Base-by-base conservation (phyloP, 2,329 filamentous ascomycete genomes). In the Claviceps cyperi region DNA sequence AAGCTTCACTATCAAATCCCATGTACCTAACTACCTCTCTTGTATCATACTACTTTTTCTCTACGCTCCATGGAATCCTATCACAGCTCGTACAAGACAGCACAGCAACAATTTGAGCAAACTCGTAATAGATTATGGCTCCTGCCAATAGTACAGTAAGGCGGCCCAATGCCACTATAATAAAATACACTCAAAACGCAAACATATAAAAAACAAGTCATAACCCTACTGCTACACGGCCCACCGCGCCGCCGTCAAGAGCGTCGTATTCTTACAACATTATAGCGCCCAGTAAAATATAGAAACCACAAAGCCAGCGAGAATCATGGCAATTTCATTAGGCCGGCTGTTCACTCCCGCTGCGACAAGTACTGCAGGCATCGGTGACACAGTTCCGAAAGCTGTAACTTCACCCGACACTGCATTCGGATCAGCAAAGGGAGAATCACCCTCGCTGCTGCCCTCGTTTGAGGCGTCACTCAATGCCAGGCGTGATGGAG, bases 121-220 rank as follows among this genome's bases (percentile, higher is more conserved):
- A 50, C 45, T 50, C 32, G 45, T 52, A 37, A 47, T 44, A 52
- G 51, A 50, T 52, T 50, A 50, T 50, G 46, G 17, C 37, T 44
- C 40, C 38, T 47, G 38, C 22, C 43, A 43, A 44, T 50, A 45
- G 40, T 50, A 48, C 37, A 22, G 28, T 47, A 47, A 28, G 36
- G 19, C 38, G 49, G 51, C 51, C 8, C 22, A 38, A 21, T 22
- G 51, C 49, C 51, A 44, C 45, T 37, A 9, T 51, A 51, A 51
- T 46, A 48, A 49, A 47, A 46, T 53, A 53, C 51, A 53, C 37
- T 40, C 46, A 53, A 49, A 53, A 51, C 48, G 38, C 46, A 53
- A 51, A 43, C 49, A 52, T 52, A 52, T 47, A 45, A 49, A 46
- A 45, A 24, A 50, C 48, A 40, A 49, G 14, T 21, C 37, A 46